Evolutionary conservation across 352 stramenopile species (phyloP).

Genomic region (Pelagophyceae sp.): DNA sequence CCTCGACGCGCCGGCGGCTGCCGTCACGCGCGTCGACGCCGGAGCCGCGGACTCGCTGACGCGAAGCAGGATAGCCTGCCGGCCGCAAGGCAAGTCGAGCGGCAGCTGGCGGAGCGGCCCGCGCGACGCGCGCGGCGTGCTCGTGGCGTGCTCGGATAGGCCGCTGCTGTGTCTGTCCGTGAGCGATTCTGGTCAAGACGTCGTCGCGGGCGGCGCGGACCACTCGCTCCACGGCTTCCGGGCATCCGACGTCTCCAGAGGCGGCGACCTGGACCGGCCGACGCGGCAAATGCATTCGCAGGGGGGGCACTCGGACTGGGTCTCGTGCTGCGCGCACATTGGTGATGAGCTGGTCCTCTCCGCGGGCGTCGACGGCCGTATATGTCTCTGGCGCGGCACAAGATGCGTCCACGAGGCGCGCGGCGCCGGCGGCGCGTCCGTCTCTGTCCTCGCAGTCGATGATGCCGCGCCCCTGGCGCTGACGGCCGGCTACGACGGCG

Average conservation of each 20-base stretch:
- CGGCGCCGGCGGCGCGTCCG: neutral
- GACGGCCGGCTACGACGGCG: constrained; percentile 7
- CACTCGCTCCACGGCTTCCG: constrained; percentile 13
- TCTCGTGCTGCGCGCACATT: neutral
- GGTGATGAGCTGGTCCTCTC: neutral
- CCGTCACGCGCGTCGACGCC: neutral
- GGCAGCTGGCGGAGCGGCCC: neutral
- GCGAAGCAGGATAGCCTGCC: too few relatives aligned
- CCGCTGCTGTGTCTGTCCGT: neutral
- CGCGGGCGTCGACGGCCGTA: neutral
- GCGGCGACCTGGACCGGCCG: neutral
- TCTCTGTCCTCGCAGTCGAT: constrained; percentile 4
- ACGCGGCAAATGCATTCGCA: neutral
- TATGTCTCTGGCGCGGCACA: constrained; percentile 9
- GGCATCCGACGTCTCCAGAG: neutral
- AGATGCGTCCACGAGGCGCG: neutral
- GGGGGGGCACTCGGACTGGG: constrained; percentile 8
- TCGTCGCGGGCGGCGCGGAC: constrained; percentile 8
- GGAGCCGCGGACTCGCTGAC: neutral
- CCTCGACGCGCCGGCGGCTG: neutral
- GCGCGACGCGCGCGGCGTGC: neutral
- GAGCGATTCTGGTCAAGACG: neutral
- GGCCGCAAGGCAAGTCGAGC: too few relatives aligned
- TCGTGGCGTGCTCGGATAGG: constrained; percentile 12
- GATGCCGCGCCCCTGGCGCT: neutral